phyloP scores from a whole-genome alignment of 2,329 filamentous ascomycete species.

The Fusarium sp. region DNA sequence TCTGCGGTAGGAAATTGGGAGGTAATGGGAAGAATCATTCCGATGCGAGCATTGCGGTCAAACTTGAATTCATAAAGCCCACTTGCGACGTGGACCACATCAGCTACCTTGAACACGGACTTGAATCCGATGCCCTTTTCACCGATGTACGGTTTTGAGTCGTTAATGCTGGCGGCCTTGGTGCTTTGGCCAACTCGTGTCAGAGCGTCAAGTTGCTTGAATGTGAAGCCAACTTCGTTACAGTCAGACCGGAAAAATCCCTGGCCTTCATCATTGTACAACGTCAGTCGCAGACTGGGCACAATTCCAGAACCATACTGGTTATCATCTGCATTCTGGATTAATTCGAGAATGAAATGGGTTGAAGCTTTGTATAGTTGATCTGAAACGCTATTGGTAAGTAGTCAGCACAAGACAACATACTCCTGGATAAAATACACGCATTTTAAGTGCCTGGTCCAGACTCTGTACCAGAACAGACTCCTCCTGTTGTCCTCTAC shows the following conservation, averaged over 20 bases:
- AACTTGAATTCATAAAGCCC: not conserved
- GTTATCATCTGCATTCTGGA: not conserved
- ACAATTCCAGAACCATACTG: not conserved
- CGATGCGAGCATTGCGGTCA: not conserved
- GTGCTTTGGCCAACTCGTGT: not conserved
- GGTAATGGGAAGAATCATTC: not conserved
- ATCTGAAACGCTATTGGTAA: not conserved
- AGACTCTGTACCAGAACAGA: not conserved
- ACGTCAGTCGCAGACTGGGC: not conserved
- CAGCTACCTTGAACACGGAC: not conserved
- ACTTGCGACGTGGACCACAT: not conserved
- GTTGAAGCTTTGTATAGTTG: not conserved
- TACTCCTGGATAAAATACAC: not conserved
- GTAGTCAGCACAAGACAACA: not conserved
- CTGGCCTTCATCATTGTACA: not conserved
- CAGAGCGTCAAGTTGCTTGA: not conserved
- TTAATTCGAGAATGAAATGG: not conserved
- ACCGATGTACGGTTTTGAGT: not conserved
- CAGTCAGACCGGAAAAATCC: not conserved
- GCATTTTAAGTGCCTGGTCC: not conserved
- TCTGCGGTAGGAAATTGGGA: not conserved
- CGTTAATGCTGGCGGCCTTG: not conserved
- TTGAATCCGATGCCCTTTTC: not conserved
- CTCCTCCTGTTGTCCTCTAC: not conserved
- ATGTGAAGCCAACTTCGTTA: not conserved